Percentiles rank a stretch among this genome's conserved stretches.
Conservation (phyloP, 768 basidiomycete genomes). For the Steccherinum ochraceum region DNA sequence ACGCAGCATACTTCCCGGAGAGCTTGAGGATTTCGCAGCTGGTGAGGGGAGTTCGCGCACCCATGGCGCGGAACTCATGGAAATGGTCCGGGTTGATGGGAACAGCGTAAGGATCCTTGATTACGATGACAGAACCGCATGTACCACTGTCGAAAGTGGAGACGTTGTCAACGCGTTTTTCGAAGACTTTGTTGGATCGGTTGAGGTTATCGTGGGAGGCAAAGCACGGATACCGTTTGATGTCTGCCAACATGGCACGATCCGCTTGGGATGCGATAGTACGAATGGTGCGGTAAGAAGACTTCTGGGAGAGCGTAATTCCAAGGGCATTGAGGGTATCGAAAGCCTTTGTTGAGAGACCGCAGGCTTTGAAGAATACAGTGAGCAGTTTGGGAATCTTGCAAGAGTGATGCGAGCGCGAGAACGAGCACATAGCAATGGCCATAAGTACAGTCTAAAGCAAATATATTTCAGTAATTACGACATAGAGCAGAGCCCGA, state of each 20-base stretch:
- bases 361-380: conserved; percentile 32
- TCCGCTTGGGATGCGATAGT: conserved; percentile 6
- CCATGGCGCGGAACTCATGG: not conserved
- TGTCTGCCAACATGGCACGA: conserved; percentile 20
- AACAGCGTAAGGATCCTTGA: conserved; percentile 5
- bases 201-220: conserved; percentile 33
- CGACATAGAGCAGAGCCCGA: not conserved
- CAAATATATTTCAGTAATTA: not conserved
- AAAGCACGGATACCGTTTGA: conserved; percentile 20
- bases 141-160: conserved; percentile 30
- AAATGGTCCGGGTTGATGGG: not conserved
- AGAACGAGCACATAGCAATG: conserved; percentile 1
- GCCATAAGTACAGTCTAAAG: conserved; percentile 4
- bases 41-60: not conserved
- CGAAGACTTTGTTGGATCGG: conserved; percentile 28
- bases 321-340: conserved; percentile 31
- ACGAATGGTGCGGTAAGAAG: conserved; percentile 16
- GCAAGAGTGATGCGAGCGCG: conserved; percentile 7
- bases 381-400: conserved; percentile 25
- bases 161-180: conserved; percentile 32
- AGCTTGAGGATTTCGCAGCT: conserved; percentile 1
- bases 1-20: not conserved
- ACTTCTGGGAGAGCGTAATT: conserved; percentile 35
- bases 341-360: conserved; percentile 30
- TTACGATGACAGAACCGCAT: conserved; percentile 21